Evolutionary conservation across 1,139 yeast genomes (phyloP).

Genomic region (Pichia cactophila): DNA sequence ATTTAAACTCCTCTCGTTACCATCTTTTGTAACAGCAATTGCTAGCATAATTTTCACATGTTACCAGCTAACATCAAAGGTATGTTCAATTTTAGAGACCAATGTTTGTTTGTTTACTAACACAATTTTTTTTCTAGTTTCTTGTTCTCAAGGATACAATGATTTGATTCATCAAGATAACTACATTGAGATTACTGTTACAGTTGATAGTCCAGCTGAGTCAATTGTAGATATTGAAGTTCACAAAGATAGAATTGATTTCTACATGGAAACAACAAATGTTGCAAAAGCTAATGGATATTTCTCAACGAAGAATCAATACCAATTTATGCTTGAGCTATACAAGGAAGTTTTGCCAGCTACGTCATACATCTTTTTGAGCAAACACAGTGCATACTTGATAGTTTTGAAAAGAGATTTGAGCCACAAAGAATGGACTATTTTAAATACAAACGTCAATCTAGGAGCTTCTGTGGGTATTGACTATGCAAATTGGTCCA

Average conservation of each 20-base stretch:
- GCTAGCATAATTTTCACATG: not conserved
- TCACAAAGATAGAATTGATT: too few species aligned
- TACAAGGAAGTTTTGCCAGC: not conserved
- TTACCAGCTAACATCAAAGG: not conserved
- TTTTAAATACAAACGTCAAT: not conserved
- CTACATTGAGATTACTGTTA: not conserved
- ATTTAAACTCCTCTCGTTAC: too few species aligned
- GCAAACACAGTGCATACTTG: not conserved
- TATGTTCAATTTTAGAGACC: not conserved
- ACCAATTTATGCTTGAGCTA: not conserved
- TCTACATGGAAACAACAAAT: too few species aligned
- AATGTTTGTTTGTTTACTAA: not conserved
- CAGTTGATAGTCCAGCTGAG: not conserved
- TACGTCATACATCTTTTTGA: not conserved
- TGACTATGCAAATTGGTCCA: not conserved
- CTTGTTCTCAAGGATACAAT: not conserved
- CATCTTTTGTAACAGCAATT: too few species aligned
- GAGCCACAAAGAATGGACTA: not conserved
- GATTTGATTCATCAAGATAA: not conserved
- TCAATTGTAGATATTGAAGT: not conserved
- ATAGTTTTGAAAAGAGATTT: not conserved
- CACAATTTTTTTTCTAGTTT: not conserved
- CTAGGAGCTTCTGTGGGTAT: not conserved
- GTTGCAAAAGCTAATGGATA: too few species aligned
- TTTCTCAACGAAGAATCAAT: too few species aligned